Base-by-base conservation (phyloP, 148 eudicot species). In the Amaranthus palmeri region DNA sequence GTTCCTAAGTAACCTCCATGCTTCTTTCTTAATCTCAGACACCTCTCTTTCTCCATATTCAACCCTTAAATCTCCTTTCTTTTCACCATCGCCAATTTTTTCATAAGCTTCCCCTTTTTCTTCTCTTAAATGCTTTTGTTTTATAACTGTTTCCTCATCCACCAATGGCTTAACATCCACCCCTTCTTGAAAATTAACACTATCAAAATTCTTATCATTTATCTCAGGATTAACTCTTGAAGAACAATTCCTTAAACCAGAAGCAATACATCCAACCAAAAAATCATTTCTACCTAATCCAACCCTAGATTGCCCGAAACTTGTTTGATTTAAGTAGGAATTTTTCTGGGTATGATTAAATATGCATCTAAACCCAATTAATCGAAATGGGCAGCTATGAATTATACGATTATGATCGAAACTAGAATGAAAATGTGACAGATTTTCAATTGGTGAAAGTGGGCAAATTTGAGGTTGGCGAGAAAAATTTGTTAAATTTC, bases 181-280 rank as follows among this genome's bases (percentile, higher is more conserved):
- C 40, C 84, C 85, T 12, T 88, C 90, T 74, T 85, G 85, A 40
- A 83, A 79, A 72, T 83, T 85, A 61, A 85, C 80, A 70, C 75
- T 86, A 76, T 88, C 90, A 79, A 90, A 88, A 64, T 77, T 86
- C 75, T 81, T 83, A 46, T 90, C 92, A 73, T 86, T 85, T 17
- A 79, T 72, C 8, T 55, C 55, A 15, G 86, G 67, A n/a, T 84
- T 93, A 47, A 86, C 70, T 3, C 79, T 71, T 4, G 87, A 71
- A 2, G 91, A 90, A 76, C 72, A 82, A 73, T 72, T 73, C 82
- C 80, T 80, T 54, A 77, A 54, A 76, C 77, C 62, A 13, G 83
- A 65, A 10, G 73, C 77, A 67, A 57, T 67, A 65, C 79, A 69
- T 54, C 78, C 58, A 68, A 76, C 61, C 48, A 52, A 75, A 77